Evolutionary conservation across 768 basidiomycete species (phyloP).

Genomic region (Tubosaeta sp.): DNA sequence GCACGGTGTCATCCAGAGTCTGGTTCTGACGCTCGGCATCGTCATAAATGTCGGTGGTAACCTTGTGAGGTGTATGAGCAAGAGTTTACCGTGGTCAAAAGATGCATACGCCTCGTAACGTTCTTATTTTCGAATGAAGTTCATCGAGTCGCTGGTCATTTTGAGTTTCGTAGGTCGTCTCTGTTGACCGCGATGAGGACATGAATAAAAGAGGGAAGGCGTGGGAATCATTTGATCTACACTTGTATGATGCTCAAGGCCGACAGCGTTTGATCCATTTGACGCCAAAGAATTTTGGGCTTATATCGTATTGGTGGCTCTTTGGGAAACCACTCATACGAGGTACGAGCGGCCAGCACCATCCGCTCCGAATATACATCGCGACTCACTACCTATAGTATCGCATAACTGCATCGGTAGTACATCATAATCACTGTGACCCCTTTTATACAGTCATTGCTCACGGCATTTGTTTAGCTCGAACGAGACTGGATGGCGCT

Average conservation of each 20-base stretch:
- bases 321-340: too few species aligned
- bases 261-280: too few species aligned
- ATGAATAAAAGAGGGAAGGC: conserved; percentile 17
- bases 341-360: too few species aligned
- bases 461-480: too few species aligned
- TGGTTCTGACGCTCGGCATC: conserved; percentile 82
- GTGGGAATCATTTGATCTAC: conserved; percentile 16
- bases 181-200: conserved; percentile 42
- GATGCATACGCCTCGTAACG: conserved; percentile 65
- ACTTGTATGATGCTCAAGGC: too few species aligned
- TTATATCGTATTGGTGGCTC: too few species aligned
- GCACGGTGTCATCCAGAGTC: conserved; percentile 71
- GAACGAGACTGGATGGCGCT: background rate
- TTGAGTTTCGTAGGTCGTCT: conserved; percentile 78
- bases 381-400: too few species aligned
- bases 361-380: too few species aligned
- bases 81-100: background rate
- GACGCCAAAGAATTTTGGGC: too few species aligned
- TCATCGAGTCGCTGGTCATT: conserved; percentile 84
- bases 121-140: conserved; percentile 79
- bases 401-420: too few species aligned
- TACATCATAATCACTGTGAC: too few species aligned
- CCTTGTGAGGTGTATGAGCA: conserved; percentile 35
- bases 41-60: conserved; percentile 84
- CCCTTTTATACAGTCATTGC: too few species aligned